A percentile compares a stretch with the other conserved stretches of the same genome.
These are phyloP conservation scores for Seiridium cupressi DNA, from an alignment of 2,329 filamentous ascomycete species.

Conservation along the genomic window DNA sequence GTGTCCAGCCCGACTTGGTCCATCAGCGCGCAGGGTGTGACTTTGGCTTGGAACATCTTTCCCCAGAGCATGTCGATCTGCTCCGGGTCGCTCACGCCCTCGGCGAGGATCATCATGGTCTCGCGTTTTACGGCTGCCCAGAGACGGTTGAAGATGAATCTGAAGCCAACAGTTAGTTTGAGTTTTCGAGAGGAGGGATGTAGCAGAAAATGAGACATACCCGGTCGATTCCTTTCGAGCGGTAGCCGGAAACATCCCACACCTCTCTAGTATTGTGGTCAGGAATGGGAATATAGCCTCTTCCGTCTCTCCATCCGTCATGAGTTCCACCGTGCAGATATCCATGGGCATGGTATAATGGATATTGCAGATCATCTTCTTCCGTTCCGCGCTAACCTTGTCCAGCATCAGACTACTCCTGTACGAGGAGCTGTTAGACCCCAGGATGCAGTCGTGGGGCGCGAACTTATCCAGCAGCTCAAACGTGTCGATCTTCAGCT, in stretches of 20 bases:
- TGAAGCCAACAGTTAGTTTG: background rate
- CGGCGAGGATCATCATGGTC: slow-evolving; percentile 43
- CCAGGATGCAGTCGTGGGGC: slow-evolving; percentile 44
- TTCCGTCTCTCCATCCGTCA: slow-evolving; percentile 47
- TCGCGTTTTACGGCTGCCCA: slow-evolving; percentile 59
- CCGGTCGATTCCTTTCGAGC: slow-evolving; percentile 47
- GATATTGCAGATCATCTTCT: slow-evolving; percentile 41
- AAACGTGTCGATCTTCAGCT: slow-evolving; percentile 47
- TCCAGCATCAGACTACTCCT: slow-evolving; percentile 47
- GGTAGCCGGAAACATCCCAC: slow-evolving; percentile 38
- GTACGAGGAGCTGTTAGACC: slow-evolving; percentile 51
- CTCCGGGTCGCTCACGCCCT: slow-evolving; percentile 46
- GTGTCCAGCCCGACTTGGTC: slow-evolving; percentile 52
- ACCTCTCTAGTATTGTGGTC: slow-evolving; percentile 34
- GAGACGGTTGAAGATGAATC: slow-evolving; percentile 54
- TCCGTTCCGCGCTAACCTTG: slow-evolving; percentile 35
- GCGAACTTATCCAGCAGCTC: slow-evolving; percentile 41
- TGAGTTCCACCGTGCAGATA: slow-evolving; percentile 49
- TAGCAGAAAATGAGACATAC: background rate
- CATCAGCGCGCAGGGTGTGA: slow-evolving; percentile 32
- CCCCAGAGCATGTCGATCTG: slow-evolving; percentile 48
- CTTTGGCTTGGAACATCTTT: slow-evolving; percentile 29
- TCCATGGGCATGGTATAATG: slow-evolving; percentile 48
- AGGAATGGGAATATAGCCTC: slow-evolving; percentile 43
- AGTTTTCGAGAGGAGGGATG: background rate